Conservation (phyloP, 352 stramenopile genomes). For the Globisporangium irregulare region DNA sequence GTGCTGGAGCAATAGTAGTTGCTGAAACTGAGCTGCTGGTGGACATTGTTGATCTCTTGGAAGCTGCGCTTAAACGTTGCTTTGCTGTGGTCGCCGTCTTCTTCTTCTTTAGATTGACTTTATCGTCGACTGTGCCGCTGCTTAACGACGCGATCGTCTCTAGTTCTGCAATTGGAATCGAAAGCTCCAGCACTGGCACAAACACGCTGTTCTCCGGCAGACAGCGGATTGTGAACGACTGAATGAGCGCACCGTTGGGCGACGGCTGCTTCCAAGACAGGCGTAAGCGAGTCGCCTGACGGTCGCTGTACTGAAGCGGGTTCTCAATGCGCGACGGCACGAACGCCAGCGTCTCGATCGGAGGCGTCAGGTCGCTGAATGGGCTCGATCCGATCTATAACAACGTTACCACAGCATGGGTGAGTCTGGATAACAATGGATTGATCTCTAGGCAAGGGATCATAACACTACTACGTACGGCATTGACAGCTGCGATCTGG, state of each 20-base stretch:
- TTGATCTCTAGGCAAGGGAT: too few relatives aligned
- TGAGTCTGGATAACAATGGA: background rate
- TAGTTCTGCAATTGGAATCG: slow-evolving; percentile 28
- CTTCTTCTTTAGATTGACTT: background rate
- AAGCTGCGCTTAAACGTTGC: background rate
- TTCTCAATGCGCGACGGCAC: slow-evolving; percentile 47
- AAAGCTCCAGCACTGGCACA: slow-evolving; percentile 32
- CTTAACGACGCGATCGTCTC: background rate
- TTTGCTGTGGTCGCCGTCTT: background rate
- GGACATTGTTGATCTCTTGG: background rate
- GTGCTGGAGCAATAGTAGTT: background rate
- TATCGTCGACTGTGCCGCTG: background rate
- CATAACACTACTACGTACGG: slow-evolving; percentile 20
- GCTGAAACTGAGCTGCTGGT: background rate
- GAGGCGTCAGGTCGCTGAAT: slow-evolving; percentile 41
- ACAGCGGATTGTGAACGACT: slow-evolving; percentile 53
- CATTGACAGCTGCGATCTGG: slow-evolving; percentile 51
- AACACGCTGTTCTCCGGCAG: slow-evolving; percentile 48
- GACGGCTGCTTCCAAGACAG: slow-evolving; percentile 49
- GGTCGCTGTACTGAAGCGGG: slow-evolving; percentile 31
- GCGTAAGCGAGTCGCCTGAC: slow-evolving; percentile 34
- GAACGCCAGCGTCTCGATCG: slow-evolving; percentile 61
- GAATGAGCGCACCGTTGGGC: slow-evolving; percentile 55
- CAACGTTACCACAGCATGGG: background rate
- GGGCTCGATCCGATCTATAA: slow-evolving; percentile 40